Evolutionary conservation across 78 protist species (phyloP), one percentile per base, ranked within the genome.

Genomic region (Speleostelium caveatum): DNA sequence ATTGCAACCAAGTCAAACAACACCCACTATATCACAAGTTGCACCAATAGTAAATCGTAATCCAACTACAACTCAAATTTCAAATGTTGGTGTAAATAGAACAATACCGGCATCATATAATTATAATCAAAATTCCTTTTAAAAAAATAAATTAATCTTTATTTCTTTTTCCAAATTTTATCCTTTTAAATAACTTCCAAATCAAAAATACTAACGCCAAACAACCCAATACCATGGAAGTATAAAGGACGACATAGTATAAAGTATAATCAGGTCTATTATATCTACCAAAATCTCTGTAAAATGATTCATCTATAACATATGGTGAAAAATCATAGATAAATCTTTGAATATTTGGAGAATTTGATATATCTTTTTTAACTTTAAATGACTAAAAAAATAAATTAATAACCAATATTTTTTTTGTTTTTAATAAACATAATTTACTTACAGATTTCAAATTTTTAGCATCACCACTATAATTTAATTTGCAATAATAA

Each of bases 311-410:
- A 8, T 0, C 22, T 10, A 72, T 51, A 33, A 45, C 53, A 58
- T 28, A 72, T 24, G 32, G 8, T 33, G 78, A 72, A 72, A 72
- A 72, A 22, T 72, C 78, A 72, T 72, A 72, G 24, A 22, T n/a
- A 72, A 51, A 72, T 51, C 78, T 28, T 33, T 53, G 21, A 24
- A 36, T 26, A 36, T 72, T 53, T 33, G 3, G 21, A 30, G 16
- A 2, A 51, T 45, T 4, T 6, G n/a, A 32, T 51, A 22, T 32
- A 19, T 5, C 5, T 19, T 21, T 7, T 26, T 24, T 16, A 39
- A 42, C 3, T 24, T 17, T 42, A 16, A 10, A 3, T 69, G 10
- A 21, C 24, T 19, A 30, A 35, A 14, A 16, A 30, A 72, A 24
- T 33, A 33, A 53, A 33, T 1, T 51, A 6, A 33, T 51, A n/a